Evolutionary conservation across 805 yeast genomes (phyloP), one percentile per base, ranked within the genome.

Genomic region (Suhomyces kilbournensis): DNA sequence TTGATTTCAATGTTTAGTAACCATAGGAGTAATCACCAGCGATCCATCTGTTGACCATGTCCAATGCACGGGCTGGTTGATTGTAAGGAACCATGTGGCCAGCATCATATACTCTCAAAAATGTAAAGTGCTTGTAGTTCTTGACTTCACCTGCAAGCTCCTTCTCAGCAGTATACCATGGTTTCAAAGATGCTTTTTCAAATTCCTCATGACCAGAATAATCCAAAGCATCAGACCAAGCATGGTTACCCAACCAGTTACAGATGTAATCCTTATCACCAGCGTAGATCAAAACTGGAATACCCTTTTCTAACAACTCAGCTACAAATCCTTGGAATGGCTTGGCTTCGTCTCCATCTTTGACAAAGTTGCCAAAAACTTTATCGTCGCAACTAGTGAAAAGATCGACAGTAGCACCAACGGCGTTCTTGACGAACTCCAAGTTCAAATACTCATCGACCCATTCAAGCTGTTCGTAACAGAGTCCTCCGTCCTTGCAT

Each of bases 251-350:
- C 49, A 75, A 57, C 79, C 79, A 75, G 61, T 75, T 75, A 59
- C 79, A 75, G 53, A 73, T 74, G 54, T 63, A 73, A 56, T 75
- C 79, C 60, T 74, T 74, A 58, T 74, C 79, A 52, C 79, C 79
- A 28, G 78, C 77, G 52, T 74, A 75, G 12, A 74, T 53, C 52
- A 75, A 68, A 6, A 75, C 78, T 2, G 78, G 78, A 45, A 75
- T 50, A 28, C 60, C 70, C 19, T 63, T 55, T 50, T 75, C 77
- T 52, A 75, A 45, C 54, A 78, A 54, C 60, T 71, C 71, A 20
- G 74, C 68, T 26, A 74, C 84, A 48, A 82, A 83, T 60, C 77
- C 80, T 66, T 90, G 94, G 79, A 75, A 83, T n/a, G 90, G 89
- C 60, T 76, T 79, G 78, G 76, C 73, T 77, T 83, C 82, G 69